A percentile compares a stretch with the other conserved stretches of the same genome.
Evolutionary conservation across 2,329 filamentous ascomycete species (phyloP).

Genomic region (Tolypocladium amazonense): DNA sequence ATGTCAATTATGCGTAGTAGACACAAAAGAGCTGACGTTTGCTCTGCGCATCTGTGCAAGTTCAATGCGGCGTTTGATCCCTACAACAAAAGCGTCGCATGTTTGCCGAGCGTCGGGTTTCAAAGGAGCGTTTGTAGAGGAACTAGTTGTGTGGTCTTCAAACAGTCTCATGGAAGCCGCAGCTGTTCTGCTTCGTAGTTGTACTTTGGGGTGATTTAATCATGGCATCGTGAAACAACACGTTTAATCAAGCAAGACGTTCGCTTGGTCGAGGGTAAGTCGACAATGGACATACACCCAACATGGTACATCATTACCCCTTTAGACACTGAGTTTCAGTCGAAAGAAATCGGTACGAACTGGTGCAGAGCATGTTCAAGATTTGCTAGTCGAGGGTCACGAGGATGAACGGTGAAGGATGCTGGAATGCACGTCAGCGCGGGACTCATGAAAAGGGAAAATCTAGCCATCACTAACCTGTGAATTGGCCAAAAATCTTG

Average conservation of each 20-base stretch:
- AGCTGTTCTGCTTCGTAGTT: not conserved
- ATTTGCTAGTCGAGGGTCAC: not conserved
- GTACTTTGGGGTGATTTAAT: not conserved
- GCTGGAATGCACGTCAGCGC: not conserved
- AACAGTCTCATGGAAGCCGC: not conserved
- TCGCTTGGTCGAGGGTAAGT: not conserved
- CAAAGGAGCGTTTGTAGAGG: not conserved
- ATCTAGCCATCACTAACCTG: not conserved
- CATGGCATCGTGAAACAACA: not conserved
- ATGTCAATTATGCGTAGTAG: not conserved
- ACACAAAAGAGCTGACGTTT: not conserved
- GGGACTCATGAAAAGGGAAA: not conserved
- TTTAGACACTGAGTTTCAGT: not conserved
- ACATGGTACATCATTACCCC: not conserved
- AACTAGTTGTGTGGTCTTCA: not conserved
- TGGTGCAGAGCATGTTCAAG: not conserved
- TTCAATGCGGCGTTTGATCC: not conserved
- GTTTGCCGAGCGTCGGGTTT: not conserved
- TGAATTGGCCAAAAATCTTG: not conserved
- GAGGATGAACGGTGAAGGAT: not conserved
- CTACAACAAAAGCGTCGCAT: not conserved
- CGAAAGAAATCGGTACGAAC: not conserved
- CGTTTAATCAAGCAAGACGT: not conserved
- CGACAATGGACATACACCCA: not conserved
- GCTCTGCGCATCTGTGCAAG: not conserved